These are phyloP conservation scores for Fusarium paranaense DNA, from an alignment of 2,329 filamentous ascomycete genomes.

Conservation along the genomic window DNA sequence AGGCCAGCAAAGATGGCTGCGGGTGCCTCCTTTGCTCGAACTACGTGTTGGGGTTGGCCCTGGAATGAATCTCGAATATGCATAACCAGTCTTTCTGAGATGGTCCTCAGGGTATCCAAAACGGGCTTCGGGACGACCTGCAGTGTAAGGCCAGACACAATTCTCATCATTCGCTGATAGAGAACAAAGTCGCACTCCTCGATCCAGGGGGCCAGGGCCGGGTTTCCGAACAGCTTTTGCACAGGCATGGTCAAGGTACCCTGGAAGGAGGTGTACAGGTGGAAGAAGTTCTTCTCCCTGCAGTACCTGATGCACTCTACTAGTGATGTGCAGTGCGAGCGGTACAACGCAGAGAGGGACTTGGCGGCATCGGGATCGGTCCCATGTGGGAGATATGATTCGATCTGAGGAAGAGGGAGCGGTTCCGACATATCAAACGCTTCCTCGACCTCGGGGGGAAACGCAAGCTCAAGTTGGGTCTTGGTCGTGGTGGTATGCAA, in stretches of 20 bases:
- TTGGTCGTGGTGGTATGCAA: constrained; percentile 69
- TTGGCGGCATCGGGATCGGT: constrained; percentile 90
- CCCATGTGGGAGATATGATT: constrained; percentile 80
- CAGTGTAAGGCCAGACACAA: constrained; percentile 87
- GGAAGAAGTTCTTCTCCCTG: constrained; percentile 96
- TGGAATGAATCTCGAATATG: constrained; percentile 90
- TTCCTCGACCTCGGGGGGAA: constrained; percentile 68
- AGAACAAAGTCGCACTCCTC: constrained; percentile 95
- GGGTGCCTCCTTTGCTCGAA: constrained; percentile 87
- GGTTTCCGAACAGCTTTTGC: constrained; percentile 88
- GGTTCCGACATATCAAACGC: constrained; percentile 70
- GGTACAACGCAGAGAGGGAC: constrained; percentile 87
- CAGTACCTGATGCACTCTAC: constrained; percentile 96
- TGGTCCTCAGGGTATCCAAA: constrained; percentile 86
- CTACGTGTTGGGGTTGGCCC: constrained; percentile 84
- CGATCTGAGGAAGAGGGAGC: constrained; percentile 86
- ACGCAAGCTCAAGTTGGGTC: constrained; percentile 69
- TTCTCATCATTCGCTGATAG: constrained; percentile 97
- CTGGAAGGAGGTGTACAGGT: constrained; percentile 93
- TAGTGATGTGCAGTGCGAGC: constrained; percentile 93
- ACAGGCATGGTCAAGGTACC: constrained; percentile 97
- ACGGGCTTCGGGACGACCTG: constrained; percentile 92
- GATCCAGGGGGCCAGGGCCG: constrained; percentile 89
- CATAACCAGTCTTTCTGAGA: constrained; percentile 82
- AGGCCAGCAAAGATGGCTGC: constrained; percentile 90